Conservation (phyloP, 352 stramenopile genomes). For the Pelagophyceae sp. region DNA sequence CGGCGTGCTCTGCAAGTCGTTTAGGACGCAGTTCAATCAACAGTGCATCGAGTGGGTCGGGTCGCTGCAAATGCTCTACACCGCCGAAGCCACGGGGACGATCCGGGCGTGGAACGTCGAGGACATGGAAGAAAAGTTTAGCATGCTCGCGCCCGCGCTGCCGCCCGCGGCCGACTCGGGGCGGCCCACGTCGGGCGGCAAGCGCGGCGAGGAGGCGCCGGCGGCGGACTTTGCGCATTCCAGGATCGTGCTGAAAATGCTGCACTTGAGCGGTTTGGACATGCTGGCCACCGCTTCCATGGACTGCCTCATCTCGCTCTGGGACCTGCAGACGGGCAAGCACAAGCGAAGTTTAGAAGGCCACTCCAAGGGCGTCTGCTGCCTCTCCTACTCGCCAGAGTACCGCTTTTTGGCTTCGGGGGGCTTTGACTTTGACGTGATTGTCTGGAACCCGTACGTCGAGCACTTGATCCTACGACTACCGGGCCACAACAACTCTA, state of each 20-base stretch:
- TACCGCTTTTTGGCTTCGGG: slow-evolving; percentile 71
- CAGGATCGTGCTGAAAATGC: slow-evolving; percentile 69
- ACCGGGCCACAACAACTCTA: slow-evolving; percentile 67
- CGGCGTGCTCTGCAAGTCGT: slow-evolving; percentile 58
- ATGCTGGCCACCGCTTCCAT: slow-evolving; percentile 68
- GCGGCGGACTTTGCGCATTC: slow-evolving; percentile 57
- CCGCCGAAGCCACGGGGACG: slow-evolving; percentile 59
- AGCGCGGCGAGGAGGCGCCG: slow-evolving; percentile 25
- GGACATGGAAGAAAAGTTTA: slow-evolving; percentile 59
- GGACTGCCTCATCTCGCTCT: slow-evolving; percentile 69
- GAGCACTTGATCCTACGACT: slow-evolving; percentile 70
- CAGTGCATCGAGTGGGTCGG: slow-evolving; percentile 67
- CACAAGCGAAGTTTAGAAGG: slow-evolving; percentile 69
- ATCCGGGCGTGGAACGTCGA: slow-evolving; percentile 71
- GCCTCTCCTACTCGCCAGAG: slow-evolving; percentile 65
- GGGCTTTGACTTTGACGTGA: slow-evolving; percentile 71
- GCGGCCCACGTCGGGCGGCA: not conserved
- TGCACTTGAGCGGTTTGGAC: slow-evolving; percentile 62
- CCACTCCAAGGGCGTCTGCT: slow-evolving; percentile 63
- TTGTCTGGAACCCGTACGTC: slow-evolving; percentile 78
- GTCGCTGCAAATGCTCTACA: slow-evolving; percentile 59
- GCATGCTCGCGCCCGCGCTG: not conserved
- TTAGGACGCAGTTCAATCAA: slow-evolving; percentile 64
- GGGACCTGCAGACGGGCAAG: slow-evolving; percentile 69
- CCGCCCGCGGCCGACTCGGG: not conserved